phyloP scores from a whole-genome alignment of 306 rosid species.

The Canavalia ensiformis region DNA sequence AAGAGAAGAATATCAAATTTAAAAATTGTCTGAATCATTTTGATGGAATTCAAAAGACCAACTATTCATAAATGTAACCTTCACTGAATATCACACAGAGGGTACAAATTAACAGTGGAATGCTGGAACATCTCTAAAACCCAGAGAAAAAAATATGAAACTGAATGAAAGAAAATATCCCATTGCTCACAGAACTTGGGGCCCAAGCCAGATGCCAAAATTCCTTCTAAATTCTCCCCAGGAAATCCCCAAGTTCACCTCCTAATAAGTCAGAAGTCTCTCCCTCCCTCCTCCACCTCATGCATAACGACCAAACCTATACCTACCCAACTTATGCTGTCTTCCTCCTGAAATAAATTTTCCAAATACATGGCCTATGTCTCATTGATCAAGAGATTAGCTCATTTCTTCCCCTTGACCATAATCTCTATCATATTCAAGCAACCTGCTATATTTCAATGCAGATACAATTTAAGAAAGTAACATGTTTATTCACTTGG shows the following conservation, averaged over 20 bases:
- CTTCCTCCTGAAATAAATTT: not conserved
- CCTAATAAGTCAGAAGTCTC: not conserved
- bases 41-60: not conserved
- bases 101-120: not conserved
- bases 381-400: not conserved
- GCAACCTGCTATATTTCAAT: conserved; percentile 2
- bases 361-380: not conserved
- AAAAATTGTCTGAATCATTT: conserved; percentile 19
- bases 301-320: conserved; percentile 6
- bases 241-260: not conserved
- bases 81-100: not conserved
- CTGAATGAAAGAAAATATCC: not conserved
- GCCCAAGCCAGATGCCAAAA: not conserved
- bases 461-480: not conserved
- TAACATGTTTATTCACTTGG: conserved; percentile 5
- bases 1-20: conserved; percentile 35
- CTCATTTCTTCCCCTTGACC: not conserved
- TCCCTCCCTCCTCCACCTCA: not conserved
- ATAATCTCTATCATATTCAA: not conserved
- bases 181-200: not conserved
- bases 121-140: not conserved
- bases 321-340: not conserved
- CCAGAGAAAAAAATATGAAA: not conserved
- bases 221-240: conserved; percentile 5
- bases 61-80: not conserved